phyloP scores from a whole-genome alignment of 2,329 filamentous ascomycete genomes.

The Aspergillus puulaauensis region DNA sequence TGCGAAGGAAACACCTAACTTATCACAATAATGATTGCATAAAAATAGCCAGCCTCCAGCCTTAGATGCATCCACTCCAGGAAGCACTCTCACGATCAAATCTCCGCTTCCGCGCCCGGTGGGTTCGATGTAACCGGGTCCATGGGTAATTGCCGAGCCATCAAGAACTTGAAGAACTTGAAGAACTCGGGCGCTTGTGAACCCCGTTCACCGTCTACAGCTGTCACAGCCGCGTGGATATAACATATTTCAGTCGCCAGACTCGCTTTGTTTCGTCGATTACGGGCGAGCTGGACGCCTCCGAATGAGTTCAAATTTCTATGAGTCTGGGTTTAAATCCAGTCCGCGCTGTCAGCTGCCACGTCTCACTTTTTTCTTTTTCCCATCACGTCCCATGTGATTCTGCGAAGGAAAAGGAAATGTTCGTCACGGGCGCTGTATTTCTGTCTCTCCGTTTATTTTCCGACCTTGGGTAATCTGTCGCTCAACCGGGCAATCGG shows the following conservation, averaged over 20 bases:
- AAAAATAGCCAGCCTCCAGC: not conserved
- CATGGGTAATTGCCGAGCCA: not conserved
- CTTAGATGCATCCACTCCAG: not conserved
- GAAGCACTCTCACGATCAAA: not conserved
- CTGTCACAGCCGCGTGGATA: not conserved
- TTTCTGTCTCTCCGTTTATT: not conserved
- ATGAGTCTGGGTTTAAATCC: not conserved
- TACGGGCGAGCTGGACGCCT: not conserved
- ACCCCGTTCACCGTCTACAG: not conserved
- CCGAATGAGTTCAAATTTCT: not conserved
- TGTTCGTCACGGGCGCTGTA: not conserved
- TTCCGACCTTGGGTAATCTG: not conserved
- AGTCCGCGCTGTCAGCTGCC: not conserved
- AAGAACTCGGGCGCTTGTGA: not conserved
- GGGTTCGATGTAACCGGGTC: not conserved
- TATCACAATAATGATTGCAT: not conserved
- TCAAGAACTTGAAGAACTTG: not conserved
- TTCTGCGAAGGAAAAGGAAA: not conserved
- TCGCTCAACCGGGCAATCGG: not conserved
- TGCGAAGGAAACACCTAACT: not conserved
- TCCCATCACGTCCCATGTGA: not conserved
- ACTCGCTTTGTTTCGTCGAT: not conserved
- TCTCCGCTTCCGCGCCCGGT: not conserved
- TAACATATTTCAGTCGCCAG: not conserved
- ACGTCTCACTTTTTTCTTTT: not conserved